Evolutionary conservation across 2,329 filamentous ascomycete genomes (phyloP).

Genomic region (Chrysoporthe deuterocubensis): DNA sequence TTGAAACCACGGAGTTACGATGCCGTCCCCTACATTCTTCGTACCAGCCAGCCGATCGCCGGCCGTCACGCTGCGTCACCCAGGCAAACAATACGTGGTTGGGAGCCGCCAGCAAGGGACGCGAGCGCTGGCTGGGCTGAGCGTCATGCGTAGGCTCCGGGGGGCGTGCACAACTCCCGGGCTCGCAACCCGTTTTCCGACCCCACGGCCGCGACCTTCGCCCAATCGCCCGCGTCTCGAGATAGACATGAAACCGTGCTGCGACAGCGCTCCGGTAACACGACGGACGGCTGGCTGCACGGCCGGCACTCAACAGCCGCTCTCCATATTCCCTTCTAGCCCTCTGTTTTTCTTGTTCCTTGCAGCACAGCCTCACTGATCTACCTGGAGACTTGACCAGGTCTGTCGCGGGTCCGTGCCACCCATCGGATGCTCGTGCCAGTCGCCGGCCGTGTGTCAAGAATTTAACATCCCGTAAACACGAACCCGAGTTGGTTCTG

Average conservation of each 20-base stretch:
- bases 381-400: neutral
- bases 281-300: neutral
- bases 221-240: conserved; percentile 16
- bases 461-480: neutral
- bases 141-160: conserved; percentile 1
- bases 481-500: neutral
- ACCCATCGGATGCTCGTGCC: neutral
- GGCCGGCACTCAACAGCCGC: neutral
- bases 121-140: conserved; percentile 14
- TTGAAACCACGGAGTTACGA: conserved; percentile 17
- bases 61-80: neutral
- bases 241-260: conserved; percentile 27
- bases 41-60: neutral
- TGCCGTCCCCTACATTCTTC: conserved; percentile 15
- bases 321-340: neutral
- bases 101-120: neutral
- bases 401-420: neutral
- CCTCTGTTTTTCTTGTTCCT: neutral
- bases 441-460: neutral
- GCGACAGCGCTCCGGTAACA: conserved; percentile 24
- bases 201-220: neutral
- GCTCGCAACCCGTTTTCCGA: neutral
- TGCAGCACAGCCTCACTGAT: neutral
- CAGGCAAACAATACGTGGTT: neutral
- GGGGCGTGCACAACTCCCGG: conserved; percentile 16